Percentiles rank a stretch among this genome's conserved stretches.
Evolutionary conservation across 768 basidiomycete species (phyloP).

Genomic region (Leccinum rimulosum): DNA sequence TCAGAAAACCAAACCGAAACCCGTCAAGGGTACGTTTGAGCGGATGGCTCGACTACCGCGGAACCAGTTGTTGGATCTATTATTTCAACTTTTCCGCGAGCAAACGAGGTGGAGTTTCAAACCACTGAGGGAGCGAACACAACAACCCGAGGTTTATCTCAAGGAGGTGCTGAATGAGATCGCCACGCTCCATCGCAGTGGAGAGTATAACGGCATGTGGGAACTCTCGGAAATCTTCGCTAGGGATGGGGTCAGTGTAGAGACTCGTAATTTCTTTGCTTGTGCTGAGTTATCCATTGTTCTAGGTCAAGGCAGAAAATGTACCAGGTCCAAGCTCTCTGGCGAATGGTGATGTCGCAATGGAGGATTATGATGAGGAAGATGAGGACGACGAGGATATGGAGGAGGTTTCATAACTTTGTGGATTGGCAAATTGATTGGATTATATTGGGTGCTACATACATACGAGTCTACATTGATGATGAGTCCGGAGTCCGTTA

Average conservation of each 20-base stretch:
- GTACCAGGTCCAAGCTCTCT: too few relatives aligned
- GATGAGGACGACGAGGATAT: slow-evolving; percentile 62
- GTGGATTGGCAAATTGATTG: neutral
- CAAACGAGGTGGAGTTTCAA: slow-evolving; percentile 82
- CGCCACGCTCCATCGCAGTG: slow-evolving; percentile 72
- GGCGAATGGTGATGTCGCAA: too few relatives aligned
- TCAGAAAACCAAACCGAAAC: slow-evolving; percentile 65
- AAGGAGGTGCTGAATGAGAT: slow-evolving; percentile 80
- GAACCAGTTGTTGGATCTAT: slow-evolving; percentile 81
- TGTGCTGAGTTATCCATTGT: slow-evolving; percentile 1
- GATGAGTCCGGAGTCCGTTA: neutral
- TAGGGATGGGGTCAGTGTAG: slow-evolving; percentile 51
- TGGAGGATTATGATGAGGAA: too few relatives aligned
- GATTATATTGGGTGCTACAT: neutral
- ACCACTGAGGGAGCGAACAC: slow-evolving; percentile 70
- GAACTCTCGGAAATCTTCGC: slow-evolving; percentile 75
- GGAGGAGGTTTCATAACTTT: slow-evolving; percentile 62
- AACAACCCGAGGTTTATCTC: slow-evolving; percentile 85
- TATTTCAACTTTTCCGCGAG: slow-evolving; percentile 77
- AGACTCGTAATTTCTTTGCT: neutral
- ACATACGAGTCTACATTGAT: neutral
- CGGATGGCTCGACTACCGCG: slow-evolving; percentile 90
- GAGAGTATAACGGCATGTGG: slow-evolving; percentile 79
- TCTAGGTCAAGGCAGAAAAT: too few relatives aligned
- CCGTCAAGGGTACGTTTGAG: slow-evolving; percentile 70